These are phyloP conservation scores for Pythium diclinum DNA, from an alignment of 352 stramenopile genomes.

Conservation along the genomic window DNA sequence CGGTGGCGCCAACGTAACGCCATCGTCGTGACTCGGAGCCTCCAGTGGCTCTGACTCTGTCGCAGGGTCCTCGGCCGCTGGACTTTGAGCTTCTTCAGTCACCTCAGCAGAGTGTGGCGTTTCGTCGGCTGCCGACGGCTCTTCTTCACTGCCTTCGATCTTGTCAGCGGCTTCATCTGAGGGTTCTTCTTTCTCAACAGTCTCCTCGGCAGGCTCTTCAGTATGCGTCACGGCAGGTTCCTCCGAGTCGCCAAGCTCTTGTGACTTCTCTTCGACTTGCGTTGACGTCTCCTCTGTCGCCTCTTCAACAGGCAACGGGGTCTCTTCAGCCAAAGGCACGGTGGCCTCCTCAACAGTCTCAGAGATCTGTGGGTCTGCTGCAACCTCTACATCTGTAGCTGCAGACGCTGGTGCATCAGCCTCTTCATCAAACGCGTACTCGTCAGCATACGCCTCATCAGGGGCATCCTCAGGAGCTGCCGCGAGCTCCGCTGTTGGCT, in stretches of 20 bases:
- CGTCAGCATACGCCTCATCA: neutral
- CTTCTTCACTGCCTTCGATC: neutral
- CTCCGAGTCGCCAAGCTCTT: neutral
- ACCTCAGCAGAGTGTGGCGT: neutral
- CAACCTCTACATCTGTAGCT: neutral
- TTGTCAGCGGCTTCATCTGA: neutral
- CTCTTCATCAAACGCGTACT: neutral
- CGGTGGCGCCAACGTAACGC: neutral
- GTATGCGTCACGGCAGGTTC: neutral
- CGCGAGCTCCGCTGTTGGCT: neutral
- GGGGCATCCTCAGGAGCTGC: neutral
- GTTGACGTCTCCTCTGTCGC: neutral
- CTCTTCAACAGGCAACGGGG: neutral
- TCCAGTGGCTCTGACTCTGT: neutral
- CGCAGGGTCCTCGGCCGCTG: neutral
- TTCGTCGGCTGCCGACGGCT: neutral
- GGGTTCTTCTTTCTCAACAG: neutral
- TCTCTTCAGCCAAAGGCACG: neutral
- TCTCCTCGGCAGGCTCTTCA: neutral
- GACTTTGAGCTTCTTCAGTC: neutral
- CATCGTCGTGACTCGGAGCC: neutral
- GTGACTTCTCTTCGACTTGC: neutral
- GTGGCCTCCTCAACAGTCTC: neutral
- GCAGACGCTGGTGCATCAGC: neutral
- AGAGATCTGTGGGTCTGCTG: neutral